Evolutionary conservation across 225 moss, liverwort and hornwort genomes (phyloP).

Genomic region (Sphagnum contortum): DNA sequence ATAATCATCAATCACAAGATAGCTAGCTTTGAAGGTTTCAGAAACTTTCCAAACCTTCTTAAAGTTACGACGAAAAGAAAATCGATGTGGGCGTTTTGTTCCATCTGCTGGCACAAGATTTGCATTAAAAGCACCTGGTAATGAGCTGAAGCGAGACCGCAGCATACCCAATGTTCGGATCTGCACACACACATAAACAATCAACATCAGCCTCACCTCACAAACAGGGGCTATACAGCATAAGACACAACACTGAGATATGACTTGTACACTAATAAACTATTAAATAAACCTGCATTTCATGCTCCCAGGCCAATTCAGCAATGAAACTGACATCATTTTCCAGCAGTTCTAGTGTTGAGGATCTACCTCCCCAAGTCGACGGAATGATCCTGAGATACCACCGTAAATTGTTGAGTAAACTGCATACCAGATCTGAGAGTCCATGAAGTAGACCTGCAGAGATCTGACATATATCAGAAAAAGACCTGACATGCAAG

Average conservation of each 20-base stretch:
- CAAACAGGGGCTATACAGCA: too few relatives aligned
- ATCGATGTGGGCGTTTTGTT: constrained; percentile 35
- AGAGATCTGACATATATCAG: neutral
- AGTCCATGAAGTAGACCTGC: constrained; percentile 93
- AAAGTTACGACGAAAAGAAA: constrained; percentile 63
- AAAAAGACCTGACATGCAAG: too few relatives aligned
- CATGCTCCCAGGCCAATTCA: neutral
- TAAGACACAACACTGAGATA: too few relatives aligned
- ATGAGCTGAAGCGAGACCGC: constrained; percentile 80
- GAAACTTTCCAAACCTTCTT: constrained; percentile 47
- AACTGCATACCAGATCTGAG: constrained; percentile 95
- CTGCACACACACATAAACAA: constrained; percentile 13
- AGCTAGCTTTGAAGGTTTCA: too few relatives aligned
- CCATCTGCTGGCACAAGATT: constrained; percentile 67
- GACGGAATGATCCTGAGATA: constrained; percentile 85
- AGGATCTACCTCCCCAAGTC: constrained; percentile 75
- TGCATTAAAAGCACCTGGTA: constrained; percentile 92
- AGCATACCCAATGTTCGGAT: constrained; percentile 94
- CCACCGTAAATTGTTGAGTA: constrained; percentile 90
- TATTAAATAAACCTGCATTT: too few relatives aligned
- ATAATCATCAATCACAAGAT: neutral
- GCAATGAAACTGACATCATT: neutral
- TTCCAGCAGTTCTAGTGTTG: neutral
- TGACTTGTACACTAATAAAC: too few relatives aligned
- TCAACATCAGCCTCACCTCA: neutral